Evolutionary conservation across 192 early-diverging fungal genomes (phyloP), one percentile per base, ranked within the genome.

Genomic region (Piromyces sp.): DNA sequence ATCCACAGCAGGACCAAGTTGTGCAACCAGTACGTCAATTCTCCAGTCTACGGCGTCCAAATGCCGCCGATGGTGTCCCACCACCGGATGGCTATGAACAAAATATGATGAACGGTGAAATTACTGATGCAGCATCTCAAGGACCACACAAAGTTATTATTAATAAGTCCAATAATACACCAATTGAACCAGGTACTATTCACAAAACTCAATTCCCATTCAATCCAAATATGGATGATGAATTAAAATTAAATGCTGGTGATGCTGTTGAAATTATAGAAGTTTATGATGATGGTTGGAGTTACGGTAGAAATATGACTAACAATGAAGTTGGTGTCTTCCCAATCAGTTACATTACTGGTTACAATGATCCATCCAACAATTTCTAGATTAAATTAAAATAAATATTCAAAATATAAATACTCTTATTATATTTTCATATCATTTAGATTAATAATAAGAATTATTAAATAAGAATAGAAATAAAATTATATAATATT

Each of bases 261-360:
- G 85, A 86, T 79, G 33, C 80, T 22, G 84, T 86, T 30, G 85
- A 83, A 37, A 85, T 86, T 81, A 42, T 86, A 30, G 84, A 86
- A 42, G 79, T 79, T 12, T 86, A 84, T 79, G 85, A 83, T 30
- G 85, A 86, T 79, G 85, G 85, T 26, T 86, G 85, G 85, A 85
- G 51, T 68, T 68, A 68, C n/a, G 51, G 51, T 68, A 68, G 22
- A 68, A 68, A 68, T 68, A 68, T 68, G 51, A 19, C 51, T 0
- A 68, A 17, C 1, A 68, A 68, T 68, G 51, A 68, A 68, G 4
- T 68, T n/a, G 51, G 51, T 68, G 51, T 68, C 5, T 68, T 68
- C 51, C 51, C 51, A 68, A 68, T 68, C n/a, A 68, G 51, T n/a
- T 68, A 68, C 9, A 68, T 68, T 68, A 68, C 51, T 68, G 51